Conservation (phyloP, 2,329 filamentous ascomycete genomes). For the Aspergillus glaucus region DNA sequence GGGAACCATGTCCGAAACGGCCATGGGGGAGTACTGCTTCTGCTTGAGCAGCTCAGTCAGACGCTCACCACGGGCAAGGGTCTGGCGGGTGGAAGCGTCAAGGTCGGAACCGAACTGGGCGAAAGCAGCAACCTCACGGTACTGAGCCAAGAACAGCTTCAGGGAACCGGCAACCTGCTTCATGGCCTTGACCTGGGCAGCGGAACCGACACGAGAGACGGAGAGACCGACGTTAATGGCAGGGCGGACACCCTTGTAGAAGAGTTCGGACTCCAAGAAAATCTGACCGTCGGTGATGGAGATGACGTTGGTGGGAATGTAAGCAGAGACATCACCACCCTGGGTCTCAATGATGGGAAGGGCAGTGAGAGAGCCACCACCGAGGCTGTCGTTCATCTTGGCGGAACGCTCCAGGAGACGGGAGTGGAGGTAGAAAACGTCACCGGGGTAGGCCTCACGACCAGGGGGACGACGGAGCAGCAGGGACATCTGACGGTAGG, state of each 20-base stretch:
- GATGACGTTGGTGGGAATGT: conserved; percentile 99
- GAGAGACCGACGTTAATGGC: conserved; percentile 99
- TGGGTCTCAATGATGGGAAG: conserved; percentile 98
- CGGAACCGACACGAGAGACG: conserved; percentile 98
- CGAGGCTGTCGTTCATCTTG: conserved; percentile 96
- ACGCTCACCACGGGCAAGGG: conserved; percentile 95
- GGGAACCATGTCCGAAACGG: conserved; percentile 99
- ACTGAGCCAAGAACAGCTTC: conserved; percentile 99
- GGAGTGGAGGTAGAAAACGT: conserved; percentile 99
- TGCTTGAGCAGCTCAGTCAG: conserved; percentile 98
- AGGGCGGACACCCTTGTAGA: conserved; percentile 99
- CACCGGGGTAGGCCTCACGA: conserved; percentile 98
- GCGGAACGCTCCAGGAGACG: conserved; percentile 98
- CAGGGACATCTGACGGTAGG: conserved; percentile 98
- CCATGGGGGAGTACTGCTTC: conserved; percentile 99
- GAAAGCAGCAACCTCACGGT: conserved; percentile 99
- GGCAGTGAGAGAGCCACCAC: conserved; percentile 93
- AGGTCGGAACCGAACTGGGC: conserved; percentile 99
- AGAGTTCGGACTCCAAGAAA: conserved; percentile 97
- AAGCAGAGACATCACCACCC: conserved; percentile 99
- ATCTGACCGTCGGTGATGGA: conserved; percentile 99
- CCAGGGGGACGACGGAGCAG: conserved; percentile 94
- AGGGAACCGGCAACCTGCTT: conserved; percentile 99
- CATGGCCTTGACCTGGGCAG: conserved; percentile 99
- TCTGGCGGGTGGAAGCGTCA: conserved; percentile 98